Evolutionary conservation across 495 filamentous ascomycete genomes (phyloP), one percentile per base, ranked within the genome.

Genomic region (Darksidea phi): DNA sequence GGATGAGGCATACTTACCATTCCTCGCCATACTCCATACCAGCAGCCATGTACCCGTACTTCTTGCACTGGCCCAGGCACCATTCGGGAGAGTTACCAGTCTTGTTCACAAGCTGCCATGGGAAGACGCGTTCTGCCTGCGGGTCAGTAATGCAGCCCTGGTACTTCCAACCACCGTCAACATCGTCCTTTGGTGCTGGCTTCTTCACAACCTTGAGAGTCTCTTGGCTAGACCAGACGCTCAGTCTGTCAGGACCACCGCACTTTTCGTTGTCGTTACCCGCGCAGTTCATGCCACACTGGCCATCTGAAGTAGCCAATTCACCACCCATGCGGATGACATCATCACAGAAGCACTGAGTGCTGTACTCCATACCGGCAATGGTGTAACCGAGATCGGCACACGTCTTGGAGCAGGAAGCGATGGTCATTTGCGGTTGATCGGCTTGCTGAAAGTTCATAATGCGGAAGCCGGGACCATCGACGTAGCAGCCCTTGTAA

Each of bases 261-360:
- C 80, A 82, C 45, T 66, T 70, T 60, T 82, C 66, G 1, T 62
- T 68, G 7, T 46, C 13, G 52, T 78, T 72, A 32, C 76, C 77
- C 32, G 65, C 58, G 47, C 77, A 79, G 7, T 60, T 26, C 60
- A 72, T 76, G 23, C 36, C 57, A 25, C 57, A 61, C 18, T 61
- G 32, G 38, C 6, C 7, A 24, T 52, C 59, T 7, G 24, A 28
- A 15, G 36, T 53, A 12, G 57, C 57, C 37, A 53, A 34, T 12
- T 21, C 5, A n/a, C 57, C 57, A 25, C 38, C 36, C 23, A 26
- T 26, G 17, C 37, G 46, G 48, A 61, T 61, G 48, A 41, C 17
- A 21, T 61, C 42, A 12, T 38, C 53, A 45, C 53, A 56, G 53
- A 56, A 56, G 53, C 53, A 56, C 36, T 56, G 53, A n/a, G 53